These are phyloP conservation scores for Alternaria sp. DNA, from an alignment of 2,329 filamentous ascomycete species.

Conservation along the genomic window DNA sequence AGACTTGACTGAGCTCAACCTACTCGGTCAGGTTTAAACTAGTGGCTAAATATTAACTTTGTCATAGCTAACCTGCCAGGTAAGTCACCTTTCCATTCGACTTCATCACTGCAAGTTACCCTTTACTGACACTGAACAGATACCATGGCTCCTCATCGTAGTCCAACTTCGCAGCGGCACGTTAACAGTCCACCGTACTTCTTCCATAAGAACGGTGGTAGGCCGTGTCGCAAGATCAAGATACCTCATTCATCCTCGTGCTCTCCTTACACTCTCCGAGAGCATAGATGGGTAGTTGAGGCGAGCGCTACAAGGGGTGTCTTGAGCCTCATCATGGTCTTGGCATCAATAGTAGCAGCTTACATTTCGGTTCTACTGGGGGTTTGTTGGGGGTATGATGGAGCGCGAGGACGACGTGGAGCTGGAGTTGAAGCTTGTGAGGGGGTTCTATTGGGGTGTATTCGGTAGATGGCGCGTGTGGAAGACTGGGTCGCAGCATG, in stretches of 20 bases:
- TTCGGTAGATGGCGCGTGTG: background rate
- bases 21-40: background rate
- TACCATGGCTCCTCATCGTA: background rate
- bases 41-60: background rate
- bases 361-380: background rate
- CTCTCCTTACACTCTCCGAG: too few relatives aligned
- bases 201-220: background rate
- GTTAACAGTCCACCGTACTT: background rate
- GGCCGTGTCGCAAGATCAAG: constrained; percentile 1
- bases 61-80: background rate
- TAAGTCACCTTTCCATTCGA: background rate
- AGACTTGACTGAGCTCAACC: background rate
- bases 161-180: background rate
- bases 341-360: background rate
- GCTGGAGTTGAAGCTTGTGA: background rate
- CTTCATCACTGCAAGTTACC: accelerated
- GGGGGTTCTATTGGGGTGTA: background rate
- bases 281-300: background rate
- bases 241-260: background rate
- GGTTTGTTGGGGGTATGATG: background rate
- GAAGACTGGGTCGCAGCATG: background rate
- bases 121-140: background rate
- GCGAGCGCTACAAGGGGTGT: background rate
- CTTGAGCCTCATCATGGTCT: background rate
- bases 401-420: background rate